A percentile compares a stretch with the other conserved stretches of the same genome.
phyloP scores from a whole-genome alignment of 768 basidiomycete genomes.

The Phallus indusiatus region DNA sequence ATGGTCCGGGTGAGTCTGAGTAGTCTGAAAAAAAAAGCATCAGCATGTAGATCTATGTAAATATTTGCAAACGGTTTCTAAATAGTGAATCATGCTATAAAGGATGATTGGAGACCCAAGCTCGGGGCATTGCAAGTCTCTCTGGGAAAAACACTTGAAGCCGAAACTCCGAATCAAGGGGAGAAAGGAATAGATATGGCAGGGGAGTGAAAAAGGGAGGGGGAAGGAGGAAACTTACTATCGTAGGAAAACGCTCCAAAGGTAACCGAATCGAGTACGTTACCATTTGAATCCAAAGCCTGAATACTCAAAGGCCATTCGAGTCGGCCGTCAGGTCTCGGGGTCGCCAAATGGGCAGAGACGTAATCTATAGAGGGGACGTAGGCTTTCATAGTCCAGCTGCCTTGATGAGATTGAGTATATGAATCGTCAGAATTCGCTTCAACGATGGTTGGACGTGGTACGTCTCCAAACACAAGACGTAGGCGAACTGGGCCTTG shows the following conservation, averaged over 20 bases:
- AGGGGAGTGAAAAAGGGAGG: background rate
- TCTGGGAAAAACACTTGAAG: background rate
- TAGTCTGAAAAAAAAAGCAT: background rate
- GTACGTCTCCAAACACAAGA: constrained; percentile 61
- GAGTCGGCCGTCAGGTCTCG: constrained; percentile 14
- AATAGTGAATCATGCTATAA: constrained; percentile 7
- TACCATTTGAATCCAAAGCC: constrained; percentile 36
- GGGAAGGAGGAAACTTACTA: constrained; percentile 34
- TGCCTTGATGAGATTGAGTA: constrained; percentile 21
- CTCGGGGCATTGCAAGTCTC: background rate
- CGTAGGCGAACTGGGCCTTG: constrained; percentile 54
- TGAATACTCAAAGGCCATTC: constrained; percentile 44
- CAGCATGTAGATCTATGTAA: background rate
- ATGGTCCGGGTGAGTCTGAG: background rate
- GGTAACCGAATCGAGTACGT: constrained; percentile 52
- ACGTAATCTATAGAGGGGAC: constrained; percentile 45
- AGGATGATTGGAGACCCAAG: background rate
- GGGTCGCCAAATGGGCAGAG: constrained; percentile 28
- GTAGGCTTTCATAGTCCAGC: constrained; percentile 58
- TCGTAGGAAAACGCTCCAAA: constrained; percentile 64
- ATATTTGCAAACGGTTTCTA: constrained; percentile 27
- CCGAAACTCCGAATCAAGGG: background rate
- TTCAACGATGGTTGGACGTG: constrained; percentile 58
- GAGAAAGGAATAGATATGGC: background rate
- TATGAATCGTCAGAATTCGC: constrained; percentile 31